These are phyloP conservation scores for Myxozyma lipomycoides DNA, from an alignment of 805 yeast species.

Conservation along the genomic window DNA sequence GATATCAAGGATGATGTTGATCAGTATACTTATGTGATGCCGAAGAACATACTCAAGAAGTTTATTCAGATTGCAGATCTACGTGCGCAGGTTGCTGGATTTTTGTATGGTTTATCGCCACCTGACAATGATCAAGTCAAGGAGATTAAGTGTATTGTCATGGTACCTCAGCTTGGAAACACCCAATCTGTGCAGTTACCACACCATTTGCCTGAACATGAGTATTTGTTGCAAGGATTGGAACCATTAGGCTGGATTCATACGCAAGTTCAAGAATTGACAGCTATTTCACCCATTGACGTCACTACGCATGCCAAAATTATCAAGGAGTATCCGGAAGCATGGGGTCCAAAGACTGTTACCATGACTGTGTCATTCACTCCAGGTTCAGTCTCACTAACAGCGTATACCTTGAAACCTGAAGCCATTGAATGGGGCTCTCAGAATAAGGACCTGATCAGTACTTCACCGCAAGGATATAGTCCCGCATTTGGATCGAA, in stretches of 20 bases:
- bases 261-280: constrained; percentile 66
- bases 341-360: constrained; percentile 46
- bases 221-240: constrained; percentile 48
- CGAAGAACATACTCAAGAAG: constrained; percentile 72
- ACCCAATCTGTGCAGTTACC: constrained; percentile 63
- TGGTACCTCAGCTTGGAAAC: constrained; percentile 87
- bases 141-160: constrained; percentile 68
- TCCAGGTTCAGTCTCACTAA: constrained; percentile 78
- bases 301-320: constrained; percentile 55
- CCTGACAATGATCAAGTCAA: constrained; percentile 65
- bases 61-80: constrained; percentile 78
- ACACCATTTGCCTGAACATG: constrained; percentile 40
- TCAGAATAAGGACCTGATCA: constrained; percentile 52
- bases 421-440: constrained; percentile 80
- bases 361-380: constrained; percentile 67
- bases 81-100: constrained; percentile 77
- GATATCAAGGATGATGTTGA: constrained; percentile 51
- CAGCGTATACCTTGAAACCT: constrained; percentile 57
- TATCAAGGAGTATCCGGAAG: constrained; percentile 34
- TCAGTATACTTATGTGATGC: constrained; percentile 68
- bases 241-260: constrained; percentile 95
- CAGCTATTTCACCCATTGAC: constrained; percentile 65
- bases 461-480: constrained; percentile 64
- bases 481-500: constrained; percentile 53
- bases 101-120: constrained; percentile 75